phyloP scores from a whole-genome alignment of 768 basidiomycete genomes.

The Rhodotorula graminis region DNA sequence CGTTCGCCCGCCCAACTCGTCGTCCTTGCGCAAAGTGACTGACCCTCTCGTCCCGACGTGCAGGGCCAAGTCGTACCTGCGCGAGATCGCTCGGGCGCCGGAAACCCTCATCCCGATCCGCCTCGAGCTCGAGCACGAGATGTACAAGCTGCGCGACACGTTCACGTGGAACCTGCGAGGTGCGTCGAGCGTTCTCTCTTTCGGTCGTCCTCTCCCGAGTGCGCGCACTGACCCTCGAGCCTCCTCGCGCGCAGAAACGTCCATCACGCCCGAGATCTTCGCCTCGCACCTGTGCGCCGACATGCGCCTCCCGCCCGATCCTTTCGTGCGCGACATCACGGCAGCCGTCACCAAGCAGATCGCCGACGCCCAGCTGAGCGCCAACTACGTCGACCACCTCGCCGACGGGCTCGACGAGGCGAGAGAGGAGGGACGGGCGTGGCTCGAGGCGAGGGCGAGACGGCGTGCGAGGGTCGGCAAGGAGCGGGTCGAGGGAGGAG shows the following conservation, averaged over 20 bases:
- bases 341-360: constrained; percentile 71
- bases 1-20: too few relatives aligned
- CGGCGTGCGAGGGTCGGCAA: constrained; percentile 47
- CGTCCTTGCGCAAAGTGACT: too few relatives aligned
- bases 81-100: constrained; percentile 45
- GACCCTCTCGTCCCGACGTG: too few relatives aligned
- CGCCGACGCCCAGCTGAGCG: constrained; percentile 41
- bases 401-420: constrained; percentile 38
- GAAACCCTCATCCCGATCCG: constrained; percentile 90
- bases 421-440: constrained; percentile 37
- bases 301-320: constrained; percentile 65
- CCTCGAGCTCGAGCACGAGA: constrained; percentile 93
- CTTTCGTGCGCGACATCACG: constrained; percentile 67
- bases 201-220: too few relatives aligned
- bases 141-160: constrained; percentile 87
- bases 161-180: constrained; percentile 96
- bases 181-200: constrained; percentile 48
- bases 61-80: constrained; percentile 45
- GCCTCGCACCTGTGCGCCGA: constrained; percentile 89
- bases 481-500: constrained; percentile 2
- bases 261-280: constrained; percentile 83
- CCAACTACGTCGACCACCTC: constrained; percentile 40
- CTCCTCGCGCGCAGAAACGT: constrained; percentile 58
- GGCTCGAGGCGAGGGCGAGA: constrained; percentile 41
- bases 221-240: not conserved